These are phyloP conservation scores for Ceratobasidium sp. DNA, from an alignment of 1,284 basidiomycete genomes.

Conservation along the genomic window DNA sequence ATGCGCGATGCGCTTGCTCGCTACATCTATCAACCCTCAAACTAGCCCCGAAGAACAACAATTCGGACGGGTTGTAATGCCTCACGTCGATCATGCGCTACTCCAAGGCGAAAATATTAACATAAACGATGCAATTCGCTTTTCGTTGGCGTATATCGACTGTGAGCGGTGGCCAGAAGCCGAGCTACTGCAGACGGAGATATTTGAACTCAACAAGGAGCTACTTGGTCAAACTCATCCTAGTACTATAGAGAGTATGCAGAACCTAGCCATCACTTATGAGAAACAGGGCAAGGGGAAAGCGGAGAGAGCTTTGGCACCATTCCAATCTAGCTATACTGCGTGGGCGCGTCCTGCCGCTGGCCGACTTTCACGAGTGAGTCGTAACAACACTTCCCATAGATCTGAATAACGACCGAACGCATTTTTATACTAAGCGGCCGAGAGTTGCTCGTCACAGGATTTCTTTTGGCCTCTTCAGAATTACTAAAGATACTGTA, in stretches of 20 bases:
- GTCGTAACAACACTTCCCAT: not conserved
- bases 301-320: not conserved
- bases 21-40: not conserved
- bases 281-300: not conserved
- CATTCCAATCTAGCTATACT: not conserved
- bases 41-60: not conserved
- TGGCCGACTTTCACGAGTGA: conserved; percentile 2
- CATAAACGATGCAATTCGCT: conserved; percentile 4
- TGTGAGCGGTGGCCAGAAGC: not conserved
- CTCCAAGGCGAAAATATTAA: conserved; percentile 13
- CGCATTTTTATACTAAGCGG: not conserved
- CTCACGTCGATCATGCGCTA: conserved; percentile 3
- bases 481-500: not conserved
- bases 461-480: conserved; percentile 1
- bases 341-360: not conserved
- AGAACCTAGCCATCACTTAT: not conserved
- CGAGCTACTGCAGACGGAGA: not conserved
- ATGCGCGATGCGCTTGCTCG: conserved; percentile 3
- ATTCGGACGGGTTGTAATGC: not conserved
- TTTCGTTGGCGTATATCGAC: not conserved
- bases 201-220: not conserved
- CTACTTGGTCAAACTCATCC: conserved; percentile 8
- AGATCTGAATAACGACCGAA: too few species aligned
- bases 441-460: not conserved
- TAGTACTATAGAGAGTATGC: not conserved